Conservation (phyloP, 2,329 filamentous ascomycete species). For the Fusarium haematococcum region DNA sequence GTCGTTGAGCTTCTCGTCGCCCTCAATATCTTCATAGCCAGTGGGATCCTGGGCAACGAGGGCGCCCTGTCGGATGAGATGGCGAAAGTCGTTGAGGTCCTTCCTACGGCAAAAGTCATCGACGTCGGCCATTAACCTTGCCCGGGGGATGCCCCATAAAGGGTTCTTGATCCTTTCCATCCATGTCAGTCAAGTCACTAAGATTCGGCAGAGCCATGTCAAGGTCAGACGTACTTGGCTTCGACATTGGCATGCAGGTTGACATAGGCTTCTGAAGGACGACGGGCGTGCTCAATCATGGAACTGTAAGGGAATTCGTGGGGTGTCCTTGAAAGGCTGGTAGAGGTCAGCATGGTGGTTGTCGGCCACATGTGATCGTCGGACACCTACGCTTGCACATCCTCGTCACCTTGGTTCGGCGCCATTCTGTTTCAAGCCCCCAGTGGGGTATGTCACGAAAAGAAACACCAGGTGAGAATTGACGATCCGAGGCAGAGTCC, state of each 20-base stretch:
- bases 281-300: conserved; percentile 52
- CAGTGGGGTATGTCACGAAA: conserved; percentile 3
- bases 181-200: conserved; percentile 23
- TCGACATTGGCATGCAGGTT: conserved; percentile 61
- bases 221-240: conserved; percentile 54
- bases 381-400: conserved; percentile 43
- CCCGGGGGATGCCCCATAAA: conserved; percentile 64
- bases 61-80: conserved; percentile 74
- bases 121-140: conserved; percentile 65
- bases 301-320: conserved; percentile 46
- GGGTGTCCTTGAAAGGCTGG: conserved; percentile 38
- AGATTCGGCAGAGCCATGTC: background rate
- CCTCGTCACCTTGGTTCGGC: conserved; percentile 41
- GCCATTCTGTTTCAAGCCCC: conserved; percentile 30
- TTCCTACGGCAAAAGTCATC: conserved; percentile 72
- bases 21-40: conserved; percentile 69
- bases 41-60: conserved; percentile 78
- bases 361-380: background rate
- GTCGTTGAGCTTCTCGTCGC: conserved; percentile 68
- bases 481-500: background rate
- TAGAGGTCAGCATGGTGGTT: conserved; percentile 27
- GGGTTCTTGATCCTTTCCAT: conserved; percentile 57
- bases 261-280: conserved; percentile 48
- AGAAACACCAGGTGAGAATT: background rate
- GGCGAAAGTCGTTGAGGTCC: conserved; percentile 67